Conservation (phyloP, 139 green algal species). For the Chlamydomonas urium region DNA sequence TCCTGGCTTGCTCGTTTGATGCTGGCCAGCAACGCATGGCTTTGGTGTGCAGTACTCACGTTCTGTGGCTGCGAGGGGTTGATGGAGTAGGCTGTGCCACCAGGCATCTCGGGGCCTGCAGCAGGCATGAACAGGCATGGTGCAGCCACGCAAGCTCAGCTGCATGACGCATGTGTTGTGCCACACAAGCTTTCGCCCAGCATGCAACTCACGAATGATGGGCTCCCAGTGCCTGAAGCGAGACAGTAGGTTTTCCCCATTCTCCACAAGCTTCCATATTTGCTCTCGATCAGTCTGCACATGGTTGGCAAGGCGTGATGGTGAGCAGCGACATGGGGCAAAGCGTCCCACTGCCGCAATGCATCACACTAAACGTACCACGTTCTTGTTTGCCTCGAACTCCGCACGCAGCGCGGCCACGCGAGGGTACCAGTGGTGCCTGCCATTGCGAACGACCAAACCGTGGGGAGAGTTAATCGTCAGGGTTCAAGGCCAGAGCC, state of each 20-base stretch:
- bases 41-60: slow-evolving; percentile 18
- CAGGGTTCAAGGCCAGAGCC: background rate
- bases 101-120: slow-evolving; percentile 38
- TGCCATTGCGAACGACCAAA: background rate
- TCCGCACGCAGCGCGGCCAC: slow-evolving; percentile 28
- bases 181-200: too few species aligned
- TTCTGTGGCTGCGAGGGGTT: slow-evolving; percentile 34
- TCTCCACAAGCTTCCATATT: slow-evolving; percentile 32
- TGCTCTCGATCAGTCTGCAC: slow-evolving; percentile 37
- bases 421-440: slow-evolving; percentile 39
- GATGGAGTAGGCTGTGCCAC: slow-evolving; percentile 38
- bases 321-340: too few species aligned
- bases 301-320: background rate
- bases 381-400: slow-evolving; percentile 32
- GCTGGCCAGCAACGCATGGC: too few species aligned
- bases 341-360: background rate
- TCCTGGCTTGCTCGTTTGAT: too few species aligned
- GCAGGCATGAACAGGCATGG: slow-evolving; percentile 3
- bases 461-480: background rate
- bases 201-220: slow-evolving; percentile 34
- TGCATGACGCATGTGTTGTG: too few species aligned
- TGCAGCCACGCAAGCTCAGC: too few species aligned
- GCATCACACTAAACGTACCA: slow-evolving; percentile 19
- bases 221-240: slow-evolving; percentile 50
- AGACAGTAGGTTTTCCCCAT: slow-evolving; percentile 41